A percentile compares a stretch with the other conserved stretches of the same genome.
phyloP scores from a whole-genome alignment of 441 rosid species.

The Bocquillonia castaneifolia region DNA sequence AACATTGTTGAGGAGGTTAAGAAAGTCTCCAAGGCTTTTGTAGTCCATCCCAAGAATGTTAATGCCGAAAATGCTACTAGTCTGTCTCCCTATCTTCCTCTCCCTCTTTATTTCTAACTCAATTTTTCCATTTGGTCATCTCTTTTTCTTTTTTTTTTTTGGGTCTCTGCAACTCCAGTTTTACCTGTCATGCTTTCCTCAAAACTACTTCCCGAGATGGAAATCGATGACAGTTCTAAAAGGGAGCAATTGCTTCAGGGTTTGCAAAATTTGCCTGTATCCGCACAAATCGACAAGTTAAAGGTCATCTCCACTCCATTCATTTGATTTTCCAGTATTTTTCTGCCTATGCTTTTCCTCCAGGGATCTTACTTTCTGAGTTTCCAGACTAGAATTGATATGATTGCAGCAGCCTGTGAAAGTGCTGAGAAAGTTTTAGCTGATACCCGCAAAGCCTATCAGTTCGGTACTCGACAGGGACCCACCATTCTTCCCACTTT shows the following conservation, averaged over 20 bases:
- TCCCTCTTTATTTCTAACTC: neutral
- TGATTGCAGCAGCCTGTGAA: constrained; percentile 92
- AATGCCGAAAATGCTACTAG: constrained; percentile 79
- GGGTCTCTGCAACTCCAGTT: constrained; percentile 41
- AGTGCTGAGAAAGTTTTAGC: constrained; percentile 83
- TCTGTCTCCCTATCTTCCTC: constrained; percentile 29
- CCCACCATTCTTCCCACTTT: constrained; percentile 73
- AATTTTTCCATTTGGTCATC: too few species aligned
- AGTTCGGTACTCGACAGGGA: constrained; percentile 77
- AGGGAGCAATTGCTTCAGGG: constrained; percentile 88
- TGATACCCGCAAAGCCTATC: constrained; percentile 83
- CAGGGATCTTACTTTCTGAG: constrained; percentile 16
- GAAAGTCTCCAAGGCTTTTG: constrained; percentile 83
- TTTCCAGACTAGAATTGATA: constrained; percentile 70
- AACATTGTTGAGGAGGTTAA: constrained; percentile 83
- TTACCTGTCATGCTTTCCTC: constrained; percentile 96
- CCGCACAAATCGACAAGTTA: constrained; percentile 73
- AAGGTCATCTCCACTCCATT: too few species aligned
- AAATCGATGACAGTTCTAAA: constrained; percentile 70
- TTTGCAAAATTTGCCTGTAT: constrained; percentile 66
- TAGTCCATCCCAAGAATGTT: constrained; percentile 85
- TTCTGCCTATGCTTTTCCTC: neutral
- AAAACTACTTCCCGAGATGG: constrained; percentile 91
- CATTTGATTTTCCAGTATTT: constrained; percentile 4
- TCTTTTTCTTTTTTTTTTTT: neutral